A percentile compares a stretch with the other conserved stretches of the same genome.
These are phyloP conservation scores for Phytophthora fragariaefolia DNA, from an alignment of 352 stramenopile species.

Conservation along the genomic window DNA sequence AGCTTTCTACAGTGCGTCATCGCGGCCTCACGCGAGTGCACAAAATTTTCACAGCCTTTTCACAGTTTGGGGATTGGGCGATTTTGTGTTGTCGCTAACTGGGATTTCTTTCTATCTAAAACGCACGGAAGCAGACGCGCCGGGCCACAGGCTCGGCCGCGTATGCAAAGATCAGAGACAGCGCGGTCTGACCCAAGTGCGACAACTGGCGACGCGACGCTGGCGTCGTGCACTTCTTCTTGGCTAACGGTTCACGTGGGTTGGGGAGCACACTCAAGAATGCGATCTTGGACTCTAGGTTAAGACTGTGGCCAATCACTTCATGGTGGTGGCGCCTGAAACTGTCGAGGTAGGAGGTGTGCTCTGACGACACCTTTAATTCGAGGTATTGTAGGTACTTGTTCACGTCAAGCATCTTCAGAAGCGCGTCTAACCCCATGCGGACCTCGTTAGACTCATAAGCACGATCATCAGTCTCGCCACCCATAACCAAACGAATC, in stretches of 20 bases:
- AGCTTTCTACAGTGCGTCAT: too few relatives aligned
- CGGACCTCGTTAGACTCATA: conserved; percentile 3
- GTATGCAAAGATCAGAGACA: conserved; percentile 13
- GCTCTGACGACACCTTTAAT: conserved; percentile 10
- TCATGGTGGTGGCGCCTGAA: conserved; percentile 21
- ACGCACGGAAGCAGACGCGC: conserved; percentile 16
- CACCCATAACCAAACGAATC: conserved; percentile 1
- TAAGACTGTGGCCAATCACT: conserved; percentile 17
- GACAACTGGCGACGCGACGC: conserved; percentile 1
- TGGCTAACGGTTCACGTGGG: neutral
- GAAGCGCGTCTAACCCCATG: conserved; percentile 4
- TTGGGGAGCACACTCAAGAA: conserved; percentile 19
- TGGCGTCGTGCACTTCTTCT: conserved; percentile 9
- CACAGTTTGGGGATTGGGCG: too few relatives aligned
- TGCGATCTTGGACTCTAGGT: conserved; percentile 17
- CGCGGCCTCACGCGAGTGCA: too few relatives aligned
- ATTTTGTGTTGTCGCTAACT: neutral
- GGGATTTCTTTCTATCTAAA: too few relatives aligned
- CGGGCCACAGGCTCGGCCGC: conserved; percentile 11
- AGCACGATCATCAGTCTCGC: neutral
- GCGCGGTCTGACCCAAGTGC: neutral
- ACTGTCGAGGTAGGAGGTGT: conserved; percentile 6
- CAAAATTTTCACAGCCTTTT: too few relatives aligned
- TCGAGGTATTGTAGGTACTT: conserved; percentile 19
- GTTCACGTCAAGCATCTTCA: conserved; percentile 25